Base-by-base conservation (phyloP, 441 rosid genomes). In the Croton setiger region DNA sequence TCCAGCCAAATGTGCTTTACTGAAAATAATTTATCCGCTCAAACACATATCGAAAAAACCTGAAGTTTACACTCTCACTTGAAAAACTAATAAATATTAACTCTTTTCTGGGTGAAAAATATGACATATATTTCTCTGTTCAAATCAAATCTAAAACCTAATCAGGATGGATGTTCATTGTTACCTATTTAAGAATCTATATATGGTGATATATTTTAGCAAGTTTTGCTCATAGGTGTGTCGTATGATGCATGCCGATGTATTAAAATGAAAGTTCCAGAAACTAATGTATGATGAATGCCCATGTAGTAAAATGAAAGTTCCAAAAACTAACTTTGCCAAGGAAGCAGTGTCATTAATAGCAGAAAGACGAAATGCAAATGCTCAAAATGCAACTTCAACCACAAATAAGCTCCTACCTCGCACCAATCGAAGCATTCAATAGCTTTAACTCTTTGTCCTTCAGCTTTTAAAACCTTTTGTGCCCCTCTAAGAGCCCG, bases 391-490 rank as follows among this genome's bases (percentile, higher is more conserved):
- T 33, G 57, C 56, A 68, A 59, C 65, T 33, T 49, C 20, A 43
- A 39, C 43, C 66, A 69, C 39, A 69, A 14, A 37, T n/a, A 27
- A 70, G 75, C 67, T 72, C 90, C 67, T 39, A 91, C 98, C 97
- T 85, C 84, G 61, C 92, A 83, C 79, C 82, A 88, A 73, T 90
- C 91, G 74, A 90, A 70, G 83, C 97, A 91, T 72, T 93, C 87
- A 72, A 85, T 64, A 61, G 90, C 90, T 60, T 74, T 71, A 35
- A 88, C 97, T 44, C 84, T 76, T 52, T 72, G 74, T 58, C 76
- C 84, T 67, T 43, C 37, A 1, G 62, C 84, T 74, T 81, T 84
- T 48, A 80, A 84, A 4, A 37, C 23, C 65, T 76, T 79, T 27
- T 68, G 74, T 52, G 74, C 70, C 68, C 86, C 86, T 63, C 88